Evolutionary conservation across 2,329 filamentous ascomycete species (phyloP), one percentile per base, ranked within the genome.

Genomic region (Macrophomina phaseolina): DNA sequence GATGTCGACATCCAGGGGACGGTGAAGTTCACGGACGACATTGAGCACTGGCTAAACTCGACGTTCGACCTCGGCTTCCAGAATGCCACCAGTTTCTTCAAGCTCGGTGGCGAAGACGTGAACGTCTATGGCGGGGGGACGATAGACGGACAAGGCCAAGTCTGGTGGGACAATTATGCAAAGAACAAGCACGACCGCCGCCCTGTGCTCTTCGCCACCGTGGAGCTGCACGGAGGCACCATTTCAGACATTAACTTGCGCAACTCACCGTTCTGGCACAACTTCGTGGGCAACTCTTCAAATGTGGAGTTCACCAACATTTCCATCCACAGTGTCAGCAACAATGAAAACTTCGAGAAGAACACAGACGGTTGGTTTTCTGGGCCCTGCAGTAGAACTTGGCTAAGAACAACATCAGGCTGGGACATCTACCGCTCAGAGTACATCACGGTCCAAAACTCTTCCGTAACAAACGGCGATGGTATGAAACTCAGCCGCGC

Each of bases 41-140:
- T 88, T 1, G 83, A 86, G 69, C 91, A 91, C 76, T 91, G 90
- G 90, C 83, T 89, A 68, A 82, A 81, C 9, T 83, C 90, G 71
- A 81, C 83, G 40, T 91, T 91, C 81, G 84, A 84, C 65, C 87
- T 89, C 30, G 80, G 79, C 7, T 92, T 87, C 78, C 90, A 91
- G 71, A 90, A 90, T 69, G 84, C 85, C 4, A 88, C 86, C 1
- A 86, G 86, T 1, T 90, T 90, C 80, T 91, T 89, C 82, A 84
- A 88, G 73, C 82, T 90, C 42, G 89, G 89, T 49, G 89, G 89
- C 32, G 79, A 83, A 18, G 88, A 87, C 75, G 86, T 92, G 8
- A 88, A 90, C 66, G 83, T 92, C 51, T 91, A 89, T 67, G 90
- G 89, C 0, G 86, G 85, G 12, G 87, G 87, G 48, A 86, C 82